These are phyloP conservation scores for Solanum hybrid DNA, from an alignment of 305 asterid species.

Conservation along the genomic window DNA sequence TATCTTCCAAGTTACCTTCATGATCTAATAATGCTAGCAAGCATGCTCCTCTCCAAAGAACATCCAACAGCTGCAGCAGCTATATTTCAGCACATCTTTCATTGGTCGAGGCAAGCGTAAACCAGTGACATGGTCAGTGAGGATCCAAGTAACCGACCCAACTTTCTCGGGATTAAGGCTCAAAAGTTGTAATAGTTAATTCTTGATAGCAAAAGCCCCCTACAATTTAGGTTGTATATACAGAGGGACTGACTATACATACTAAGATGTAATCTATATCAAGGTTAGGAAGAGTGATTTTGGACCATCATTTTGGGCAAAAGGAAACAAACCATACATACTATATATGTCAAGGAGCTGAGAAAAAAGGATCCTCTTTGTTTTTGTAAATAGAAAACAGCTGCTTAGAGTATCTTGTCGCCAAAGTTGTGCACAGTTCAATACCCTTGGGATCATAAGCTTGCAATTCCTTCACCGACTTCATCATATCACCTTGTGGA, in stretches of 20 bases:
- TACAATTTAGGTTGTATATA: neutral
- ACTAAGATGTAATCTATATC: neutral
- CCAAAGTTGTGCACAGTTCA: constrained; percentile 34
- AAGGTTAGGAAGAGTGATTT: neutral
- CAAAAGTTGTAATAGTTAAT: neutral
- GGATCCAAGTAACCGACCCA: neutral
- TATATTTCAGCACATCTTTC: neutral
- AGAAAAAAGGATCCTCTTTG: constrained; percentile 41
- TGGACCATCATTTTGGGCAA: neutral
- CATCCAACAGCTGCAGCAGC: neutral
- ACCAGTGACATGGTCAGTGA: neutral
- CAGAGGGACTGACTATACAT: neutral
- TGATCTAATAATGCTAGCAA: neutral
- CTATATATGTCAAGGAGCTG: constrained; percentile 10
- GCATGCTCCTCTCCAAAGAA: neutral
- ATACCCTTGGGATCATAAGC: constrained; percentile 24
- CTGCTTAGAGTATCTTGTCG: constrained; percentile 48
- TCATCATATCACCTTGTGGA: constrained; percentile 32
- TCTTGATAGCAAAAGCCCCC: neutral
- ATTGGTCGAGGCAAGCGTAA: neutral
- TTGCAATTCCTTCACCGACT: constrained; percentile 41
- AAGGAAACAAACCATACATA: neutral
- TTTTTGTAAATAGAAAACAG: constrained; percentile 42
- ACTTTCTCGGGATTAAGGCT: neutral
- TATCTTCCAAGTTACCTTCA: neutral